Percentiles rank a stretch among this genome's conserved stretches.
Evolutionary conservation across 2,329 filamentous ascomycete genomes (phyloP).

Genomic region (Fusarium ramigenum): DNA sequence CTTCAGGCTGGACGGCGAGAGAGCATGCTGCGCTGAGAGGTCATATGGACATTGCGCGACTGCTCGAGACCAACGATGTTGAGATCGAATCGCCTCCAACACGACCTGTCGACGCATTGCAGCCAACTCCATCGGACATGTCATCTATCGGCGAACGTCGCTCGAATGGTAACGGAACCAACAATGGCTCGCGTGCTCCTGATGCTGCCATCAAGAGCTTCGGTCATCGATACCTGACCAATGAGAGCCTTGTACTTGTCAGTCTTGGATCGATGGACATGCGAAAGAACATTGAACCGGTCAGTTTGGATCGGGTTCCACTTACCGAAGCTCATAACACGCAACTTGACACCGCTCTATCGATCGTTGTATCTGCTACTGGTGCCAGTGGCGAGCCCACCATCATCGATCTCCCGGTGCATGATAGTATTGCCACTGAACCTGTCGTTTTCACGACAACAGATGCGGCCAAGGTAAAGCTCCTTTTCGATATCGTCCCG

Average conservation of each 20-base stretch:
- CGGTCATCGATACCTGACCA: slow-evolving; percentile 91
- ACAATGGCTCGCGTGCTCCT: slow-evolving; percentile 60
- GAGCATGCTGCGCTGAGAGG: slow-evolving; percentile 93
- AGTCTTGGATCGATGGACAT: slow-evolving; percentile 96
- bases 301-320: slow-evolving; percentile 88
- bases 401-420: slow-evolving; percentile 90
- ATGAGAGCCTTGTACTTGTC: slow-evolving; percentile 89
- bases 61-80: slow-evolving; percentile 65
- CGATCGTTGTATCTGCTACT: slow-evolving; percentile 86
- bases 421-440: slow-evolving; percentile 93
- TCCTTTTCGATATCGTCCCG: slow-evolving; percentile 93
- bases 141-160: slow-evolving; percentile 71
- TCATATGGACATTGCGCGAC: slow-evolving; percentile 81
- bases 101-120: slow-evolving; percentile 36
- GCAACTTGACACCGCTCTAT: slow-evolving; percentile 92
- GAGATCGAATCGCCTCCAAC: slow-evolving; percentile 42
- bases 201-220: slow-evolving; percentile 94
- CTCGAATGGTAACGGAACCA: slow-evolving; percentile 61
- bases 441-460: slow-evolving; percentile 88
- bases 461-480: slow-evolving; percentile 82
- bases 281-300: slow-evolving; percentile 80
- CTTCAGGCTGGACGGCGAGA: slow-evolving; percentile 91
- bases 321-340: slow-evolving; percentile 89
- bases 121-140: slow-evolving; percentile 50
- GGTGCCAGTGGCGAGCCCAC: slow-evolving; percentile 88